Evolutionary conservation across 257 asterid genomes (phyloP).

Genomic region (Cynanchum wilfordii): DNA sequence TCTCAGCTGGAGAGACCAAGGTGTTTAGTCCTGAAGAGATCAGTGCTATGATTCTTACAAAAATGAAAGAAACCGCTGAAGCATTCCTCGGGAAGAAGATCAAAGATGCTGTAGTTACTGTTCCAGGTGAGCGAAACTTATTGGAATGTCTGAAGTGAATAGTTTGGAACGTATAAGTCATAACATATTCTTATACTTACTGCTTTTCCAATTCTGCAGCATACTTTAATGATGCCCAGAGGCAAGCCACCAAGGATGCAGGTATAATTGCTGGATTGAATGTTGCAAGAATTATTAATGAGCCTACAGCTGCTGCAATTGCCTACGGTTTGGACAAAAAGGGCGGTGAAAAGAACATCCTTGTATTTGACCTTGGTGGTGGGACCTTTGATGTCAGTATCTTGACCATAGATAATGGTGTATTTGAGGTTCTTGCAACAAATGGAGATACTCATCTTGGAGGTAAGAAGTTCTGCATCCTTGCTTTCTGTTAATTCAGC

Average conservation of each 20-base stretch:
- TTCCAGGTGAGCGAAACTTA: conserved; percentile 50
- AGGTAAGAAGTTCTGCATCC: conserved; percentile 36
- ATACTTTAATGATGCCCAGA: conserved; percentile 92
- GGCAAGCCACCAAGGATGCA: conserved; percentile 94
- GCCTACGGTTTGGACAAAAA: conserved; percentile 95
- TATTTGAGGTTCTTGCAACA: conserved; percentile 92
- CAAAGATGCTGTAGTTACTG: conserved; percentile 90
- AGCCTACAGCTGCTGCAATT: conserved; percentile 96
- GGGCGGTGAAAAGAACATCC: conserved; percentile 90
- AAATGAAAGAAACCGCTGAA: conserved; percentile 92
- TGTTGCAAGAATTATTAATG: conserved; percentile 86
- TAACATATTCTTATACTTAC: neutral
- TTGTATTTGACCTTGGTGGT: conserved; percentile 97
- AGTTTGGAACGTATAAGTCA: neutral
- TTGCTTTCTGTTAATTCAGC: neutral
- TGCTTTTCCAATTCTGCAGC: conserved; percentile 38
- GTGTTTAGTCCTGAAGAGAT: conserved; percentile 95
- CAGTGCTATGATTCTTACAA: conserved; percentile 86
- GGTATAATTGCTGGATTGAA: conserved; percentile 88
- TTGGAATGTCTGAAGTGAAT: neutral
- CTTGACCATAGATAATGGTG: conserved; percentile 92
- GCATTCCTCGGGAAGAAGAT: conserved; percentile 87
- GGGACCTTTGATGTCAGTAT: conserved; percentile 97
- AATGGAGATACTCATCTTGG: conserved; percentile 98
- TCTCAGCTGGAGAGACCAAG: conserved; percentile 78